Base-by-base conservation (phyloP, 352 stramenopile genomes). In the Pythium vanterpoolii region DNA sequence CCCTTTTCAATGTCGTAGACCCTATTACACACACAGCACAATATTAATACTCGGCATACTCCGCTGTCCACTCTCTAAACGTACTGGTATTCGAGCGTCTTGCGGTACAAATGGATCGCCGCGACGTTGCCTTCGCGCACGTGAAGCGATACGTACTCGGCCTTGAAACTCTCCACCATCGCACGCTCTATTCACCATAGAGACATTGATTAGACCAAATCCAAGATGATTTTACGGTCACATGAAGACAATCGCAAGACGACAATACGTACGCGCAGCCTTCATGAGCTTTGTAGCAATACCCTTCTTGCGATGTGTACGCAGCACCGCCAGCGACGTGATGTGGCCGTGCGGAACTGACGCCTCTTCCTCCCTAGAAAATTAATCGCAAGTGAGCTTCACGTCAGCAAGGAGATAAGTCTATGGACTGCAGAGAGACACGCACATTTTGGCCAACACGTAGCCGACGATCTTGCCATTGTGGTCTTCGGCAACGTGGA, bases 81-180 rank as follows among this genome's bases (percentile, higher is more conserved):
- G 68, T 75, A 96, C 82, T 99, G 83, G 78, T 99, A 99, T 61
- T 93, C 86, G 21, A 99, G 83, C 26, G 97, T 99, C 52, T 98
- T 83, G 61, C 78, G 95, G 78, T 99, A 99, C 57, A 99, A 70
- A 74, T 99, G 97, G 74, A 99, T 98, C 13, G 98, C 98, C 0
- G 97, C 97, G 43, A 84, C 78, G 71, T 99, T 99, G 36, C 90
- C 98, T 71, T 99, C 96, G 47, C 98, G 90, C 30, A 99, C 98
- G 83, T 99, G 98, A 31, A 99, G 86, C 54, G 90, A 98, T n/a
- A 99, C 97, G 73, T 99, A 99, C 69, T 98, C 86, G n/a, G 97
- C 96, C 34, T 87, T 83, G 75, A 99, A 99, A 34, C 96, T 94
- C 67, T 99, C 89, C 26, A 95, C 76, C 98, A 99, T 99, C 0